Evolutionary conservation across 768 basidiomycete species (phyloP), one percentile per base, ranked within the genome.

Genomic region (Boletus pseudo-olivaceus): DNA sequence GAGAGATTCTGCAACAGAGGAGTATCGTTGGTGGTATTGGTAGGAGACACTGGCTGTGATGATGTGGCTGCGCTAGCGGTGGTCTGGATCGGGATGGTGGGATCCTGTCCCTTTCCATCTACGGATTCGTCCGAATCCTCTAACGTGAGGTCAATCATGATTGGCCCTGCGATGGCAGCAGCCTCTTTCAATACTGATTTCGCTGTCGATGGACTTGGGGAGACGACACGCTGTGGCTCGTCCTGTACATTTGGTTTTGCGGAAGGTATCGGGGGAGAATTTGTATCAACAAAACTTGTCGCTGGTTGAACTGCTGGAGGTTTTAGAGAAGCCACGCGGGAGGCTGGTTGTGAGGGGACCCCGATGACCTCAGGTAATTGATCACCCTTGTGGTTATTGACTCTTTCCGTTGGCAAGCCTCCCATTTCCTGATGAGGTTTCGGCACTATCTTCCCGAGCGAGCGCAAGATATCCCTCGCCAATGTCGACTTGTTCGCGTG

Each of bases 391-490:
- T 14, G 38, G 8, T 51, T 14, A 29, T 49, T 42, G 39, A 20
- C 19, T 45, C 34, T 20, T 41, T 50, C 51, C 32, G 15, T 43
- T 15, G 27, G 30, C 26, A 55, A 35, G 38, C 42, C 41, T 52
- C 33, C 49, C 14, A n/a, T 17, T 29, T 60, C 66, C n/a, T 52
- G 52, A 32, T 1, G 40, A 30, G 46, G 35, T 30, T 55, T 49
- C 6, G 59, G 57, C 5, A 38, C 27, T 23, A 60, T 55, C 42
- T 56, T 56, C 17, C 78, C 77, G 4, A 87, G 72, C 7, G 82
- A 80, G 41, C 74, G 75, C 20, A 87, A 58, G 42, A 87, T 71
- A 64, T 85, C 83, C 41, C 72, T 76, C 2, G 85, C 84, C 27
- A 87, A 73, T 40, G 73, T 74, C 43, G 68, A 76, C 58, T 73